Conservation (phyloP, 352 stramenopile genomes). For the Pythium volutum region DNA sequence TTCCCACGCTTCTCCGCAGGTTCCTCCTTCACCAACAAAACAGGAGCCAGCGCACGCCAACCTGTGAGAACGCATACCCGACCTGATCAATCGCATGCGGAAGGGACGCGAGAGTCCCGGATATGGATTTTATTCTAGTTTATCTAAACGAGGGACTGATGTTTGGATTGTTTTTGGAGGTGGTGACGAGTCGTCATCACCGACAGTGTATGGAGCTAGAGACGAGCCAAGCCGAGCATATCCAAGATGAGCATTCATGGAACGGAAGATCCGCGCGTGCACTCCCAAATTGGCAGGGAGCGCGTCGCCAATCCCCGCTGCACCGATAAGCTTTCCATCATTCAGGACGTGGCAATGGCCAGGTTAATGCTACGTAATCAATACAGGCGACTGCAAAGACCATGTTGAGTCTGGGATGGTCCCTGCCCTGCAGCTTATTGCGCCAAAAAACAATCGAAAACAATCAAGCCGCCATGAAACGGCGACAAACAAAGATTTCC, state of each 20-base stretch:
- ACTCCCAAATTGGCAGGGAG: not conserved
- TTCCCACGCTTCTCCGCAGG: slow-evolving; percentile 32
- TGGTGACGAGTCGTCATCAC: slow-evolving; percentile 7
- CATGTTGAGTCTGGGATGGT: not conserved
- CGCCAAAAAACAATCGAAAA: not conserved
- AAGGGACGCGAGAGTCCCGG: not conserved
- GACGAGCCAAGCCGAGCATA: not conserved
- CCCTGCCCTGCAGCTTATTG: not conserved
- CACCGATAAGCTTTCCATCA: not conserved
- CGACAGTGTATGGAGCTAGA: not conserved
- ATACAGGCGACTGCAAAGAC: not conserved
- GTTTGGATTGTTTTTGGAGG: not conserved
- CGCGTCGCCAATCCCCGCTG: not conserved
- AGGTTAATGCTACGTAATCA: not conserved
- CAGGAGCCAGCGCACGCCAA: slow-evolving; percentile 8
- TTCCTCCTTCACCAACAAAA: slow-evolving; percentile 7
- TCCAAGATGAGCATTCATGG: not conserved
- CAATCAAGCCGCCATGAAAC: too few species aligned
- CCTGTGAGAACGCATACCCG: slow-evolving; percentile 3
- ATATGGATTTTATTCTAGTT: slow-evolving; percentile 1
- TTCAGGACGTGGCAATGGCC: not conserved
- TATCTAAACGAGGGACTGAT: slow-evolving; percentile 14
- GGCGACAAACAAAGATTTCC: too few species aligned
- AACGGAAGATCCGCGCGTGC: not conserved
- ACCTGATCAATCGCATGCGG: not conserved